Conservation (phyloP, 1,139 yeast species). For the Saccharomyces hybrid region DNA sequence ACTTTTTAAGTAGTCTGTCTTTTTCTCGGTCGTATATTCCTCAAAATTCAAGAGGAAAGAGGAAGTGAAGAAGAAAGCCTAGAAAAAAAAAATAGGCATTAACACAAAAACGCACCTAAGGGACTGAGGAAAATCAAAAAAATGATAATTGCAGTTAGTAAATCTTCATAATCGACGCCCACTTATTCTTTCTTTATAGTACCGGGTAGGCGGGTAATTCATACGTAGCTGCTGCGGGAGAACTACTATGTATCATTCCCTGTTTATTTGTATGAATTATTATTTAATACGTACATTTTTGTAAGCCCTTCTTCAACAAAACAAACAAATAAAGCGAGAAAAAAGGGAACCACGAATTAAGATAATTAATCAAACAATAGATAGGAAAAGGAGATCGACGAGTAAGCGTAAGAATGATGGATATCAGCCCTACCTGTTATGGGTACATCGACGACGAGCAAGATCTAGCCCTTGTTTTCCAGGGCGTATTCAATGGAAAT, state of each 20-base stretch:
- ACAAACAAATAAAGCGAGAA: not conserved
- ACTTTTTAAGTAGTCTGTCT: not conserved
- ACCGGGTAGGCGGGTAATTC: not conserved
- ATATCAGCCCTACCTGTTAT: constrained; percentile 51
- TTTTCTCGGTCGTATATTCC: not conserved
- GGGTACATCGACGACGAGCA: constrained; percentile 78
- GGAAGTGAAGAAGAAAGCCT: not conserved
- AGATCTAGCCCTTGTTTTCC: constrained; percentile 78
- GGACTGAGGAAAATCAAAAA: not conserved
- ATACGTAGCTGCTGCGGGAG: not conserved
- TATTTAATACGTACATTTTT: not conserved
- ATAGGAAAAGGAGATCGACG: not conserved
- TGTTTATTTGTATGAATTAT: not conserved
- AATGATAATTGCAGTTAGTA: not conserved
- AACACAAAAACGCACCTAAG: not conserved
- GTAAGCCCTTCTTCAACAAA: not conserved
- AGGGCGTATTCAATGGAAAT: constrained; percentile 58
- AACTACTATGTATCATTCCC: not conserved
- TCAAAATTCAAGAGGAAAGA: not conserved
- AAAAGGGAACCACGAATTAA: not conserved
- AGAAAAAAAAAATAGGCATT: not conserved
- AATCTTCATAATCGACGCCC: not conserved
- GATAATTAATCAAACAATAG: not conserved
- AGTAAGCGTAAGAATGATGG: constrained; percentile 12
- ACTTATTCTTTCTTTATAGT: not conserved